Evolutionary conservation across 2,329 filamentous ascomycete species (phyloP).

Genomic region (Cladosporium sphaerospermum): DNA sequence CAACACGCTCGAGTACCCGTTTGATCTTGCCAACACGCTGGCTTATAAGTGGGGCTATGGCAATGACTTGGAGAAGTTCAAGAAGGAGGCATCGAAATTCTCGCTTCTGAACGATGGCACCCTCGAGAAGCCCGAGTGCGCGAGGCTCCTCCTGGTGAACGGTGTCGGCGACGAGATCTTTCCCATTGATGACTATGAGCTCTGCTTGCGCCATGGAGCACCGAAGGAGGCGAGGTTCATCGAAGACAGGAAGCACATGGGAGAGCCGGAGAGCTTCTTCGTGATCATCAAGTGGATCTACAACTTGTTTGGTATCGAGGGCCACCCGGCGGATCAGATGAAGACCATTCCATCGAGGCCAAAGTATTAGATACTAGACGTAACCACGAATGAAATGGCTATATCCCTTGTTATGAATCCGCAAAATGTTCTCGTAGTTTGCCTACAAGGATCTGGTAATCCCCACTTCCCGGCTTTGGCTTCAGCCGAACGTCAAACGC

Average conservation of each 20-base stretch:
- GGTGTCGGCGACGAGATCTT: slow-evolving; percentile 56
- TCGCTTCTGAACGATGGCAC: slow-evolving; percentile 52
- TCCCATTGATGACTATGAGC: slow-evolving; percentile 54
- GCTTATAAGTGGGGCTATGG: slow-evolving; percentile 45
- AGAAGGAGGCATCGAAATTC: slow-evolving; percentile 46
- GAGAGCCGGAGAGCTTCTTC: slow-evolving; percentile 44
- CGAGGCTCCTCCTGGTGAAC: slow-evolving; percentile 50
- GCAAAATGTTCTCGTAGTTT: too few species aligned
- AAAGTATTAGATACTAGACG: slow-evolving; percentile 30
- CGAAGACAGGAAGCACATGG: slow-evolving; percentile 43
- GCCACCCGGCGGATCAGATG: slow-evolving; percentile 39
- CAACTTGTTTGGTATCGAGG: slow-evolving; percentile 40
- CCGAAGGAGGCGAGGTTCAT: slow-evolving; percentile 49
- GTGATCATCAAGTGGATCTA: slow-evolving; percentile 46
- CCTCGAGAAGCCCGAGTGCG: slow-evolving; percentile 44
- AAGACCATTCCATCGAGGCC: slow-evolving; percentile 42
- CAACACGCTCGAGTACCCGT: slow-evolving; percentile 54
- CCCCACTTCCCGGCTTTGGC: too few species aligned
- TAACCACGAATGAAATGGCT: not conserved
- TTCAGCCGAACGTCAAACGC: too few species aligned
- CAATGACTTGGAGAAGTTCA: slow-evolving; percentile 40
- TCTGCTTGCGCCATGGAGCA: slow-evolving; percentile 47
- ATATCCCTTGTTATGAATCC: too few species aligned
- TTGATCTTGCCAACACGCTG: slow-evolving; percentile 48
- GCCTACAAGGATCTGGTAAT: too few species aligned